Percentiles rank a stretch among this genome's conserved stretches.
phyloP scores from a whole-genome alignment of 2,329 filamentous ascomycete species.

The Ustulina deusta region DNA sequence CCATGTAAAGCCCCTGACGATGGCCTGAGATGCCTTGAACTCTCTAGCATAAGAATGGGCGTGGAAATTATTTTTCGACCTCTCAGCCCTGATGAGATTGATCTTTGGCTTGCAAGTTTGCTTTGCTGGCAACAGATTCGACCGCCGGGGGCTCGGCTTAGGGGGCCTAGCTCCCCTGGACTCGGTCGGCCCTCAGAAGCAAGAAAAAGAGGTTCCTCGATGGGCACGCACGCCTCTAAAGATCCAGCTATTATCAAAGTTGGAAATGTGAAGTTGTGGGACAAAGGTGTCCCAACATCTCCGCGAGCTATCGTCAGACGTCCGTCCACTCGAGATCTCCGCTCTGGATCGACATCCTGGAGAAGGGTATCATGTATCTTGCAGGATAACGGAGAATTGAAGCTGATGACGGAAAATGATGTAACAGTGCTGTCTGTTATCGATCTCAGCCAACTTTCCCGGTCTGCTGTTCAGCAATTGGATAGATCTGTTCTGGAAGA shows the following conservation, averaged over 20 bases:
- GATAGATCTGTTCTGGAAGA: slow-evolving; percentile 92
- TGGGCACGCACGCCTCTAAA: slow-evolving; percentile 60
- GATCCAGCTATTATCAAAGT: slow-evolving; percentile 93
- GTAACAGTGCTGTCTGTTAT: slow-evolving; percentile 83
- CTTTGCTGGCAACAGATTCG: slow-evolving; percentile 84
- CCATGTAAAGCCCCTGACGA: slow-evolving; percentile 62
- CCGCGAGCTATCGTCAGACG: slow-evolving; percentile 68
- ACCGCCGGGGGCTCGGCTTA: slow-evolving; percentile 68
- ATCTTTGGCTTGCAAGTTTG: slow-evolving; percentile 83
- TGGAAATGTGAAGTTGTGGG: slow-evolving; percentile 90
- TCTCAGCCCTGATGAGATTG: slow-evolving; percentile 72
- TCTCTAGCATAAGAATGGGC: slow-evolving; percentile 65
- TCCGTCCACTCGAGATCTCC: slow-evolving; percentile 68
- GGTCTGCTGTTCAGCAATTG: slow-evolving; percentile 89
- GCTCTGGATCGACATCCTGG: slow-evolving; percentile 74
- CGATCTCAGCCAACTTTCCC: slow-evolving; percentile 87
- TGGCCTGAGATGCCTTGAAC: slow-evolving; percentile 64
- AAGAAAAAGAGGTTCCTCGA: slow-evolving; percentile 57
- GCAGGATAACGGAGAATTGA: slow-evolving; percentile 94
- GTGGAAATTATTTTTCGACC: slow-evolving; percentile 75
- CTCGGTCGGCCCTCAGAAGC: slow-evolving; percentile 58
- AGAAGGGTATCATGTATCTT: slow-evolving; percentile 90
- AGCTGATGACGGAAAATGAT: slow-evolving; percentile 88
- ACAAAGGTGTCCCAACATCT: slow-evolving; percentile 73
- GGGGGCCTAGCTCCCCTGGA: slow-evolving; percentile 50